Conservation (phyloP, 73 alveolate genomes). For the Paramecium tetraurelia region DNA sequence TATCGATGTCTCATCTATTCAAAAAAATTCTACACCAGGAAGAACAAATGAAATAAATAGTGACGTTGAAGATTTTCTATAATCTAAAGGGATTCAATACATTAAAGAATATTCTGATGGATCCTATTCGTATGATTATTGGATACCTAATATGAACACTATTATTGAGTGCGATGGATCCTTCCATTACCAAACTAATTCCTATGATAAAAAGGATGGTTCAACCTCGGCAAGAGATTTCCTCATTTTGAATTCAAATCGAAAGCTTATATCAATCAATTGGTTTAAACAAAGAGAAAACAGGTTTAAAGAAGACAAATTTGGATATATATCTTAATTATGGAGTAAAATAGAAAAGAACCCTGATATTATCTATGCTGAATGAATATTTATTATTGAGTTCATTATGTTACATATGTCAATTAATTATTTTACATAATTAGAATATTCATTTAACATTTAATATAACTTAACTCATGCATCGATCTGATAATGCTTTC, state of each 20-base stretch:
- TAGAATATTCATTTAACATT: neutral
- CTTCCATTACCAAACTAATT: neutral
- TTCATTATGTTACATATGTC: neutral
- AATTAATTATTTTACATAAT: neutral
- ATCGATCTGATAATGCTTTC: neutral
- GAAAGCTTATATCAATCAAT: neutral
- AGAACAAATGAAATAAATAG: neutral
- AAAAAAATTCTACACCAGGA: neutral
- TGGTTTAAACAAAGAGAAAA: neutral
- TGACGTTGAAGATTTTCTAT: neutral
- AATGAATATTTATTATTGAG: neutral
- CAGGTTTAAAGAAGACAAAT: neutral
- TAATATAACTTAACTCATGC: neutral
- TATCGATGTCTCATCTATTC: neutral
- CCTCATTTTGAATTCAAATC: neutral
- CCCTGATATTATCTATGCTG: neutral
- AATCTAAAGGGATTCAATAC: neutral
- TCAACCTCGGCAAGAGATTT: constrained; percentile 1
- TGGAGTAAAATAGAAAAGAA: neutral
- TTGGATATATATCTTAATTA: neutral
- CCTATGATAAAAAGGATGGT: neutral
- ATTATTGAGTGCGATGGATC: constrained; percentile 27
- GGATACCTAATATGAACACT: neutral
- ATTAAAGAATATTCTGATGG: neutral
- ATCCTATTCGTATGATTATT: neutral